phyloP scores from a whole-genome alignment of 345 rosid genomes.

The Corchorus capsularis region DNA sequence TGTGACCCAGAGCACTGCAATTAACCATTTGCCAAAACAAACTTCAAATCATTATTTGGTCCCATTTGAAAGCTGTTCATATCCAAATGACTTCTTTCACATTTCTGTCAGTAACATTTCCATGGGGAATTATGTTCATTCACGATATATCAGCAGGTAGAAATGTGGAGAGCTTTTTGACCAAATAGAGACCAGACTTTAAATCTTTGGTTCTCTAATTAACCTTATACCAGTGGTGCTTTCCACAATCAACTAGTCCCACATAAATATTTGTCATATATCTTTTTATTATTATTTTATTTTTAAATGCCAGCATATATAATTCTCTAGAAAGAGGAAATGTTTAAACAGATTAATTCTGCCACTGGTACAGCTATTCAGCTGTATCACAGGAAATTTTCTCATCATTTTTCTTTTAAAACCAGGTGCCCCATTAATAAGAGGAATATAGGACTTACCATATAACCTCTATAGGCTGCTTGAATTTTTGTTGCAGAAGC shows the following conservation, averaged over 20 bases:
- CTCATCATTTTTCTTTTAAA: neutral
- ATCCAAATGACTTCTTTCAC: neutral
- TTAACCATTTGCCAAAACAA: neutral
- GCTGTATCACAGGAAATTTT: neutral
- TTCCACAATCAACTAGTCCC: neutral
- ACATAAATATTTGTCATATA: neutral
- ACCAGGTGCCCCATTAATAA: neutral
- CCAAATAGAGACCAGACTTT: neutral
- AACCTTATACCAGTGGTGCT: too few relatives aligned
- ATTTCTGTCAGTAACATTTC: neutral
- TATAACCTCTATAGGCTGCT: conserved; percentile 84
- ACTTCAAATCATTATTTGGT: too few relatives aligned
- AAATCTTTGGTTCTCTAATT: too few relatives aligned
- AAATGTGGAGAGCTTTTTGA: neutral
- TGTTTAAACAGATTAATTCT: neutral
- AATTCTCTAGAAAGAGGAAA: too few relatives aligned
- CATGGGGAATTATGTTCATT: neutral
- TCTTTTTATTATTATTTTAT: neutral
- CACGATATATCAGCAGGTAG: neutral
- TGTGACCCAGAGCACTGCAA: neutral
- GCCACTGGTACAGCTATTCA: neutral
- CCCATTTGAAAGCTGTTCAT: conserved; percentile 4
- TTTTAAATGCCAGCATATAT: too few relatives aligned
- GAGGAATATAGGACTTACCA: conserved; percentile 52
- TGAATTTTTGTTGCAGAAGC: conserved; percentile 84